These are phyloP conservation scores for Stramenopiles sp. DNA, from an alignment of 352 stramenopile species.

Conservation along the genomic window DNA sequence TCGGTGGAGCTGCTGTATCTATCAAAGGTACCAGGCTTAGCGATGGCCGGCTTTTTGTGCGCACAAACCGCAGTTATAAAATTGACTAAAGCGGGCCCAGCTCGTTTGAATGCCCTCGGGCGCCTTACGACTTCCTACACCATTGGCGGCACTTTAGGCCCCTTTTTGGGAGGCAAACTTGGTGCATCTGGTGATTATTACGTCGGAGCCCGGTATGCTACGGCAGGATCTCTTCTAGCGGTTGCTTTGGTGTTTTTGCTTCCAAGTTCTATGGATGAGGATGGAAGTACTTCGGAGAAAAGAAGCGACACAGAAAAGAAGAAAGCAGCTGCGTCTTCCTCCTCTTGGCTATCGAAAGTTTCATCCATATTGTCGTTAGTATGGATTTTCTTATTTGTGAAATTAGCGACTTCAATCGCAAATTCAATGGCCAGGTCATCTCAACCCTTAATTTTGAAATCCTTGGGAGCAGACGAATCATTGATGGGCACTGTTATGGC, in stretches of 20 bases:
- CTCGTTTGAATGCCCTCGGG: conserved; percentile 28
- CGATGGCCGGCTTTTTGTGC: conserved; percentile 36
- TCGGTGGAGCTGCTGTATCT: conserved; percentile 27
- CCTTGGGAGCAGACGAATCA: too few relatives aligned
- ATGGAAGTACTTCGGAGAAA: background rate
- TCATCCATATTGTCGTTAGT: conserved; percentile 23
- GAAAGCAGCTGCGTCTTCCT: too few relatives aligned
- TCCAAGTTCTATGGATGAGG: background rate
- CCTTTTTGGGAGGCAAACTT: conserved; percentile 27
- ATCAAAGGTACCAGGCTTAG: conserved; percentile 33
- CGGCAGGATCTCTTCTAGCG: conserved; percentile 31
- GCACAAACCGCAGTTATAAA: conserved; percentile 28
- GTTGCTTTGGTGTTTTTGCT: conserved; percentile 28
- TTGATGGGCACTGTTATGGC: too few relatives aligned
- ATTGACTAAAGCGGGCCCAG: conserved; percentile 14
- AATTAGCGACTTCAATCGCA: conserved; percentile 30
- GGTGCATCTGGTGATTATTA: conserved; percentile 24
- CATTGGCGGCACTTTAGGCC: conserved; percentile 33
- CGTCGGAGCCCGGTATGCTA: conserved; percentile 30
- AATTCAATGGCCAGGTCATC: conserved; percentile 30
- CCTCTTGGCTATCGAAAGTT: too few relatives aligned
- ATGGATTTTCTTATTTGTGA: conserved; percentile 30
- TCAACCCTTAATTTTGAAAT: conserved; percentile 30
- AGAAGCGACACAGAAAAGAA: too few relatives aligned
- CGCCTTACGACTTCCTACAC: conserved; percentile 38